Base-by-base conservation (phyloP, 208 protist genomes). In the Leishmania major region DNA sequence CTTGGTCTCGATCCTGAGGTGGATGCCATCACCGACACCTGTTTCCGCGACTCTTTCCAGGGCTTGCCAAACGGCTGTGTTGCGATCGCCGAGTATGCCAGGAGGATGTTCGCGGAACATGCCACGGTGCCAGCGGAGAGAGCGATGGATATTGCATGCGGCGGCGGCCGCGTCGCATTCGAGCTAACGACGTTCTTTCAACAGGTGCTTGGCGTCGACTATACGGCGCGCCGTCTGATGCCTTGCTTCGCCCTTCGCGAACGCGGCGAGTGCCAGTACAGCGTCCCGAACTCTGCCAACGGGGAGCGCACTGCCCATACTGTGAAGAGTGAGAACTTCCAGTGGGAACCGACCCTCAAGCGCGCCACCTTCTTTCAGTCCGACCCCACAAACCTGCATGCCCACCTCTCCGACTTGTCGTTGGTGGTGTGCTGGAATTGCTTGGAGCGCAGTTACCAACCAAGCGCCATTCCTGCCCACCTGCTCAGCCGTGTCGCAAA, bases 371-470 rank as follows among this genome's bases (percentile, higher is more conserved):
- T 98, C 80, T 95, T 93, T 80, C 95, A 98, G 89, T 89, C 93
- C 15, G 94, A 98, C 85, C 94, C 94, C 28, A 94, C 92, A 28
- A 97, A 98, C 85, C 77, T 98, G 82, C 95, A 97, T 82, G 81
- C 88, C 17, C 94, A 98, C 86, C 81, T 98, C 76, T 88, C 89
- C 43, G 49, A 90, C 57, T 95, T 96, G 77, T 91, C 92, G 22
- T 81, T 98, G 45, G 92, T 98, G 66, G 81, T 96, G 60, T 96
- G 93, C 87, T 97, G 94, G 92, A 96, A 98, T 81, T 92, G 91
- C 55, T 85, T 98, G 40, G 95, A 96, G 86, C 91, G 91, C 73
- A 94, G 92, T 81, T 96, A 92, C 75, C 89, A 89, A 37, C 95
- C 95, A 40, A 89, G 85, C 35, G 85, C 82, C 25, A 90, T 97